Evolutionary conservation across 2,329 filamentous ascomycete species (phyloP).

Genomic region (Calonectria hongkongensis): DNA sequence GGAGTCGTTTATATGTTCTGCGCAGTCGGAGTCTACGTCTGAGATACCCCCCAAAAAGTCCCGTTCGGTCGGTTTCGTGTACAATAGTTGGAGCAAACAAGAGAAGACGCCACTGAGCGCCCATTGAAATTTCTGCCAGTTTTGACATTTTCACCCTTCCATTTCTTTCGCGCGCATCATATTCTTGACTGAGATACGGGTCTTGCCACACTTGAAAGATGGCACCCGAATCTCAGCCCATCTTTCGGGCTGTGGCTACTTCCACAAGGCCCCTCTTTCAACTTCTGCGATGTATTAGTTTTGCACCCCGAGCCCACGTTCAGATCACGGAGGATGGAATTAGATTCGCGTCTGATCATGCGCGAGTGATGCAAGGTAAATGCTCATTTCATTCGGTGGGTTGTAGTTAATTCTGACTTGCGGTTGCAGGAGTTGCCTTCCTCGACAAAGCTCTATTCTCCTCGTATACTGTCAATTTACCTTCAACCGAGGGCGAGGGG

Average conservation of each 20-base stretch:
- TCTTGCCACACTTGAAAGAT: conserved; percentile 45
- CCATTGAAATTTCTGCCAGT: conserved; percentile 51
- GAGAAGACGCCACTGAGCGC: conserved; percentile 56
- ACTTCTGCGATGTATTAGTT: conserved; percentile 75
- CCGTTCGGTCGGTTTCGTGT: conserved; percentile 59
- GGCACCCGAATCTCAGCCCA: conserved; percentile 64
- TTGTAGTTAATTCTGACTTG: conserved; percentile 35
- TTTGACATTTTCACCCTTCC: conserved; percentile 47
- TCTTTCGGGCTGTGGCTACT: conserved; percentile 85
- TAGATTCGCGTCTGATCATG: conserved; percentile 91
- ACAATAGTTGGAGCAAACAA: conserved; percentile 62
- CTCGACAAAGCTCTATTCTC: conserved; percentile 93
- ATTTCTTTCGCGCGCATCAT: conserved; percentile 37
- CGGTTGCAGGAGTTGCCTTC: conserved; percentile 74
- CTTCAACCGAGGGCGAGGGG: conserved; percentile 61
- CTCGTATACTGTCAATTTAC: conserved; percentile 82
- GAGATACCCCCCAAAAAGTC: conserved; percentile 68
- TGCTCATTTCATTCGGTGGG: conserved; percentile 4
- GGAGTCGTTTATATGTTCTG: conserved; percentile 99
- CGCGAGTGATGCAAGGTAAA: conserved; percentile 92
- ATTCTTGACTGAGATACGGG: conserved; percentile 30
- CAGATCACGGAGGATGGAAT: conserved; percentile 91
- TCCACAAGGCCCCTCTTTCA: conserved; percentile 85
- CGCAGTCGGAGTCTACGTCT: conserved; percentile 98
- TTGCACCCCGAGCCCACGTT: conserved; percentile 74